Conservation (phyloP, 2,329 filamentous ascomycete genomes). For the Neopestalotiopsis clavispora region DNA sequence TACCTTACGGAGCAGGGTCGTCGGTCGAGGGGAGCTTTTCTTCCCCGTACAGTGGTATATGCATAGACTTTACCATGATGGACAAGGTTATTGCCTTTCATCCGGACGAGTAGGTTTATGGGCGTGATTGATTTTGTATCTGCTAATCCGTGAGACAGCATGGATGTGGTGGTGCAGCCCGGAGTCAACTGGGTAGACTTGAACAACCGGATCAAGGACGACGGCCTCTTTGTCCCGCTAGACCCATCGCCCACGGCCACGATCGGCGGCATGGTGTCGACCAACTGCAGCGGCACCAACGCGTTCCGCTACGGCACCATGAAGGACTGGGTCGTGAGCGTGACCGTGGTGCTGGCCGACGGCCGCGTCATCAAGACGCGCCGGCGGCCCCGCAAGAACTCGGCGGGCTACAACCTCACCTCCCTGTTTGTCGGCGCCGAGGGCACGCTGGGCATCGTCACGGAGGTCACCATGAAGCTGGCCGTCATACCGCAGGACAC, state of each 20-base stretch:
- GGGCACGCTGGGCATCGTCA: conserved; percentile 73
- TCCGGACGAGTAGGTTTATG: conserved; percentile 53
- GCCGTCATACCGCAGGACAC: conserved; percentile 67
- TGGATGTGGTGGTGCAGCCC: conserved; percentile 76
- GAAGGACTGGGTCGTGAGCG: conserved; percentile 76
- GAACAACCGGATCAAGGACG: conserved; percentile 66
- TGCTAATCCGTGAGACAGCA: conserved; percentile 30
- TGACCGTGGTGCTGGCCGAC: conserved; percentile 74
- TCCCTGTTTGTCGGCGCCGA: conserved; percentile 73
- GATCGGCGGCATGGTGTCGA: conserved; percentile 67
- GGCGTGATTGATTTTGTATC: too few species aligned
- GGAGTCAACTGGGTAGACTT: conserved; percentile 71
- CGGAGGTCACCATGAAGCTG: conserved; percentile 72
- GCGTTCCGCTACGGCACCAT: conserved; percentile 73
- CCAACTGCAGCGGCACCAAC: conserved; percentile 69
- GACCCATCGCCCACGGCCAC: conserved; percentile 68
- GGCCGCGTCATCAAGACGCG: conserved; percentile 71
- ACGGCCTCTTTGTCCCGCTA: conserved; percentile 70
- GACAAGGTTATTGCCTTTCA: conserved; percentile 68
- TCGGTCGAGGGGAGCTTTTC: conserved; percentile 75
- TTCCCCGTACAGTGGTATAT: conserved; percentile 69
- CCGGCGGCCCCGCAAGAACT: conserved; percentile 68
- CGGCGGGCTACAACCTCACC: conserved; percentile 75
- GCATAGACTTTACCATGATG: conserved; percentile 73
- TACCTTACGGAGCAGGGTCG: conserved; percentile 76